Base-by-base conservation (phyloP, 805 yeast species). In the Wickerhamiella australiensis region DNA sequence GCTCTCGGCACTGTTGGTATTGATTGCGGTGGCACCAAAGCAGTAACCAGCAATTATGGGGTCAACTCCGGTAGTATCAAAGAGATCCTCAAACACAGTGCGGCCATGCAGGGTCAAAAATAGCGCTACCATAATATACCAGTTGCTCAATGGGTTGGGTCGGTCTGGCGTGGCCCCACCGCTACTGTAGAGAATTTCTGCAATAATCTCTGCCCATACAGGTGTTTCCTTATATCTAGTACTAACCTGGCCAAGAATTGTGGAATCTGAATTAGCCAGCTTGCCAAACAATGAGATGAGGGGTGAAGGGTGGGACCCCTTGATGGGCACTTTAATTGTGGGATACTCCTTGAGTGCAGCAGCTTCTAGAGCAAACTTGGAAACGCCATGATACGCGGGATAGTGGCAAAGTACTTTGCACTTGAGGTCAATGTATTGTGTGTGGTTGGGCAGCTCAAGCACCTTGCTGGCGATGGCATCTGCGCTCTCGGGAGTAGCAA, bases 321-420 rank as follows among this genome's bases (percentile, higher is more conserved):
- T 27, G 18, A 20, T 17, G 8, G 48, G 48, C 13, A 26, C 42
- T 7, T 45, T 35, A 26, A 45, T 22, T 12, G 26, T 29, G 8
- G 37, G 26, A 11, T 45, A 36, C 17, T 74, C 78, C 52, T 75
- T 71, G 47, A 77, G 64, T 53, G 75, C 78, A 49, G 72, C 72
- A 37, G 67, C 68, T 48, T 77, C 57, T 43, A 69, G 71, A 9
- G 63, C 65, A 45, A 71, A 66, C 18, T 43, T 46, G 4, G 15
- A 7, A 1, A 29, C 44, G 9, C 47, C 47, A 11, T 37, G 40
- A n/a, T 36, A 21, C 5, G 15, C 13, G 33, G 47, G 51, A 9
- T 26, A 18, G 15, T 13, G 3, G 5, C 42, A 23, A 9, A 49
- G 29, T 7, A 42, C 47, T 27, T 33, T 25, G 20, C 40, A 27